Base-by-base conservation (phyloP, 108 stramenopile species). In the Cylindrotheca fusiformis region DNA sequence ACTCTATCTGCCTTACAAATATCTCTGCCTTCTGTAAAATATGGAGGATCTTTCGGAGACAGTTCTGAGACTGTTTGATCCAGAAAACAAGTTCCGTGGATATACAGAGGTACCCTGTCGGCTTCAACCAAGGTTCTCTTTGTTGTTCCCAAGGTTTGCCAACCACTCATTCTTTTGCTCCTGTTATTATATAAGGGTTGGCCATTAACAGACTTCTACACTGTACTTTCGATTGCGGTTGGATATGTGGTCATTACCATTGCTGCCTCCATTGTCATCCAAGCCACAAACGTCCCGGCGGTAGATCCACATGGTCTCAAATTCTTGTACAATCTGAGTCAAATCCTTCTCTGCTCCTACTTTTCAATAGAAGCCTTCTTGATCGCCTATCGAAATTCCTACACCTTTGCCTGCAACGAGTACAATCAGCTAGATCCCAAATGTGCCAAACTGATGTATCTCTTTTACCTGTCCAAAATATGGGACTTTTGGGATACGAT, bases 401-500 rank as follows among this genome's bases (percentile, higher is more conserved):
- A 97, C 82, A 79, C 83, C 33, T 8, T 84, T 48, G 55, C 97
- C 10, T 97, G 98, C 80, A 79, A 90, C 52, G 65, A 60, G 12
- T 96, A 89, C 81, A 63, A 90, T 62, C 57, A 65, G 25, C 31
- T 65, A 14, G 74, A 94, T 60, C 95, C 95, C 0, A 85, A 96
- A 46, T 41, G 97, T 19, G 95, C 77, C 21, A 93, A 92, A 68
- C 55, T 98, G 28, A 73, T 99, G 21, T 99, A 94, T 91, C 72
- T 99, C 2, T 99, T 99, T 63, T 99, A 99, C 86, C 59, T 98
- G 36, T 92, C 90, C 66, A 99, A 99, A 81, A 83, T 97, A 12
- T 96, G 97, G 84, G 99, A 99, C 57, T 99, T 99, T 79, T 87
- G 95, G 88, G 99, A 99, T 75, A 99, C 99, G 28, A 81, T 98